These are phyloP conservation scores for Endocarpon pusillum DNA, from an alignment of 495 filamentous ascomycete genomes.

Conservation along the genomic window DNA sequence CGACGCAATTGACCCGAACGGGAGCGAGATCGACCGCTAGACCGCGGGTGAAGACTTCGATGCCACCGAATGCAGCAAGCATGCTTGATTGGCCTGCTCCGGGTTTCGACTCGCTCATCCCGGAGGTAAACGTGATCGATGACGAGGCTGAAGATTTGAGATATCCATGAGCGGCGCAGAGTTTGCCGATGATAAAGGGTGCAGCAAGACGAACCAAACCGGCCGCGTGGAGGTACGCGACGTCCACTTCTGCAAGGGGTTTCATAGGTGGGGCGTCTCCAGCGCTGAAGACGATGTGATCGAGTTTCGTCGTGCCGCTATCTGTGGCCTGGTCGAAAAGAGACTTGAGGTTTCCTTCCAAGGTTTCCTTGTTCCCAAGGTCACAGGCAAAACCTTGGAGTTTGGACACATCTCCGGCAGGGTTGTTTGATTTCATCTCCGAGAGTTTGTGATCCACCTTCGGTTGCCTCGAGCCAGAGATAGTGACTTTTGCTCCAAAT, in stretches of 20 bases:
- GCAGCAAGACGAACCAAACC: constrained; percentile 34
- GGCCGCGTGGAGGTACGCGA: constrained; percentile 19
- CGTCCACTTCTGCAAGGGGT: constrained; percentile 20
- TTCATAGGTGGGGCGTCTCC: constrained; percentile 25
- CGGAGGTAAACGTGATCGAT: constrained; percentile 39
- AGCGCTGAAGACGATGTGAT: constrained; percentile 49
- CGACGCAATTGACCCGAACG: constrained; percentile 40
- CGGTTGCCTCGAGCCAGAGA: constrained; percentile 33
- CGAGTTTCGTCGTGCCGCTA: constrained; percentile 18
- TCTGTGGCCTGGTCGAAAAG: constrained; percentile 23
- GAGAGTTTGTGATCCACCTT: constrained; percentile 26
- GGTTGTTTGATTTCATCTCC: constrained; percentile 19
- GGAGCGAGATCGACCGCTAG: constrained; percentile 42
- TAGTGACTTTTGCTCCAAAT: constrained; percentile 31
- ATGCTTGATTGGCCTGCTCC: no score
- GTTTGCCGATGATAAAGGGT: constrained; percentile 36
- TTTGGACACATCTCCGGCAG: no score
- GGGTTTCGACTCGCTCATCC: constrained; percentile 24
- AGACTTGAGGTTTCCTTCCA: constrained; percentile 27
- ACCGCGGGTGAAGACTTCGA: constrained; percentile 27
- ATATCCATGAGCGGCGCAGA: constrained; percentile 22
- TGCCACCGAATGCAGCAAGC: constrained; percentile 19
- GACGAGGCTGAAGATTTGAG: constrained; percentile 20
- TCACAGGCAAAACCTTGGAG: no score
- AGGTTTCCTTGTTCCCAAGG: constrained; percentile 21